Base-by-base conservation (phyloP, 169 alveolate genomes). In the Amoebophrya sp. region DNA sequence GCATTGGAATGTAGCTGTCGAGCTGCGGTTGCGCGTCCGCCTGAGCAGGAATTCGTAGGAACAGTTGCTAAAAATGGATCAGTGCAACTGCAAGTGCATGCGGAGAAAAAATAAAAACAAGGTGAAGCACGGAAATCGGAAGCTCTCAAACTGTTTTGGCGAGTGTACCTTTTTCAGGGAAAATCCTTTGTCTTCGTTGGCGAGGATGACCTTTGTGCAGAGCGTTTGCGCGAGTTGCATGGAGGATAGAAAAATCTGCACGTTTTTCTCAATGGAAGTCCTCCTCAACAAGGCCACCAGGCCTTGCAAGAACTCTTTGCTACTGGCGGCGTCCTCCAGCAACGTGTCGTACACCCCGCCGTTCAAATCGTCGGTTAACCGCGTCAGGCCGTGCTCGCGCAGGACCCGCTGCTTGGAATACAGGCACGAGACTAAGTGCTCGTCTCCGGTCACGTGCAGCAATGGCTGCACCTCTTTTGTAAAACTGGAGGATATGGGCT, bases 401-500 rank as follows among this genome's bases (percentile, higher is more conserved):
- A 66, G 83, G 10, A 66, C 83, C 39, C 83, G 83, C 18, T 66
- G 83, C 83, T 66, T 66, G 1, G 83, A 66, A n/a, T 66, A 66
- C 39, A 66, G 83, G 32, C 83, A 66, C 2, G 32, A 66, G 10
- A 66, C 39, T 2, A 66, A 25, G 83, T 66, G 83, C 35, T 66
- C 83, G 83, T 66, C 83, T 0, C 32, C 35, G 35, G 32, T 7
- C 39, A 25, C 83, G 32, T 25, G 1, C 35, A 66, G 83, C 32
- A 66, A 25, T 25, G 83, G 83, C 83, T 66, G 83, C 83, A 66
- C 83, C 83, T 66, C 83, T n/a, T 66, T 66, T 18, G 83, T 1
- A 25, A 66, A 66, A 7, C 35, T 12, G 10, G 83, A 2, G 32
- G 38, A 25, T 25, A 66, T 25, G 1, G 83, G 35, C 35, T 66